phyloP scores from a whole-genome alignment of 345 rosid genomes.

The Eucalyptus paniculata region DNA sequence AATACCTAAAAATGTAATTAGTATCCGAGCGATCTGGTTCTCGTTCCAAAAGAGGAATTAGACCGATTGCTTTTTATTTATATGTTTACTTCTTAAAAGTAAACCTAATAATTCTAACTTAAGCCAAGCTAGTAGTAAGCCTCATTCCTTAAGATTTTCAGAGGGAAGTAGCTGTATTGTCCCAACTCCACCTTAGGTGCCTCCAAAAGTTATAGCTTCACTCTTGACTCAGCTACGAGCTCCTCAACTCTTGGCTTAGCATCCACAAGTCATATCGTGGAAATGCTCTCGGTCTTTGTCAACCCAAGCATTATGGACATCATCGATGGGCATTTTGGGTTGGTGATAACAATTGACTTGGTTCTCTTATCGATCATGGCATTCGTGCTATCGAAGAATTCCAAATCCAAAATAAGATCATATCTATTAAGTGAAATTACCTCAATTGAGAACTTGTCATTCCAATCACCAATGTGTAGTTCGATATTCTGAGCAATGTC shows the following conservation, averaged over 20 bases:
- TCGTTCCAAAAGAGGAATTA: no score
- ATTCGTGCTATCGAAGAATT: accelerated
- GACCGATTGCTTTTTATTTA: no score
- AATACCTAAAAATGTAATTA: no score
- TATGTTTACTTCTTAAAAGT: no score
- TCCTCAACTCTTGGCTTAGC: neutral
- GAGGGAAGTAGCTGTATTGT: no score
- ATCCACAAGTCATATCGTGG: neutral
- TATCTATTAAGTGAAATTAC: no score
- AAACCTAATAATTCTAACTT: no score
- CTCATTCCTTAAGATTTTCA: no score
- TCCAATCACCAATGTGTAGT: neutral
- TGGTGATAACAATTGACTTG: neutral
- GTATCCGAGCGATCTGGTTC: accelerated
- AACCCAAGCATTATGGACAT: neutral
- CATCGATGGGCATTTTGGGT: neutral
- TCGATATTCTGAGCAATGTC: neutral
- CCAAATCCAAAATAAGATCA: neutral
- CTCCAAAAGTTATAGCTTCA: neutral
- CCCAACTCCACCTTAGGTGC: neutral
- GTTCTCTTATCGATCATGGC: neutral
- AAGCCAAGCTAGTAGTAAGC: no score
- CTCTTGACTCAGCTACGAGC: no score
- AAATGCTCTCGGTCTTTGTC: neutral
- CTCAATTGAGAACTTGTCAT: neutral